Evolutionary conservation across 225 moss, liverwort and hornwort species (phyloP).

Genomic region (Pseudoscleropodium purum): DNA sequence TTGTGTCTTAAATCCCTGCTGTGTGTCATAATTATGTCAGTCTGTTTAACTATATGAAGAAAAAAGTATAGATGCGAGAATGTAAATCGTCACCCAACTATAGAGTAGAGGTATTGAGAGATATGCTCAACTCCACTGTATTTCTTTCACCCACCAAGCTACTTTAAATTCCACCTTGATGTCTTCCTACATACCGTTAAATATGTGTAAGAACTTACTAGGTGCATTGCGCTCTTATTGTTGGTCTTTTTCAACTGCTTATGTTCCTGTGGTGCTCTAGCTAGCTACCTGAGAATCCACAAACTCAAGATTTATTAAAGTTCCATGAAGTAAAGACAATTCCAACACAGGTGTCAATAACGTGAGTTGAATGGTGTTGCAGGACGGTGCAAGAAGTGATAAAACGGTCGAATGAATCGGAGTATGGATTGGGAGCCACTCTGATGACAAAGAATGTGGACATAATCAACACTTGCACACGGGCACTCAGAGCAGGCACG

Average conservation of each 20-base stretch:
- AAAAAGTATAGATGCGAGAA: not conserved
- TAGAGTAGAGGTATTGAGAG: not conserved
- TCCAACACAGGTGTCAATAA: not conserved
- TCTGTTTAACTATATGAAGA: not conserved
- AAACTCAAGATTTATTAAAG: not conserved
- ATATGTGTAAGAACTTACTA: too few relatives aligned
- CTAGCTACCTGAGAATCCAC: not conserved
- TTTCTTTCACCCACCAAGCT: not conserved
- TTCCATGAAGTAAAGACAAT: not conserved
- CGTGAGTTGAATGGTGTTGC: not conserved
- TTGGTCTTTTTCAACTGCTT: not conserved
- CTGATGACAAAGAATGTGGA: slow-evolving; percentile 49
- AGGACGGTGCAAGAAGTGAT: slow-evolving; percentile 56
- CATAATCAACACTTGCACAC: slow-evolving; percentile 21
- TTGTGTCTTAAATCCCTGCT: too few relatives aligned
- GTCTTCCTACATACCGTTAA: not conserved
- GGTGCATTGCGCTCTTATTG: too few relatives aligned
- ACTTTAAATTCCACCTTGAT: not conserved
- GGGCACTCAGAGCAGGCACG: slow-evolving; percentile 38
- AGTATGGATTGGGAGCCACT: slow-evolving; percentile 41
- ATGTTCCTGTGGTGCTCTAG: not conserved
- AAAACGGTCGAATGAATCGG: slow-evolving; percentile 23
- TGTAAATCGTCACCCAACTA: not conserved
- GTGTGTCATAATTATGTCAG: not conserved
- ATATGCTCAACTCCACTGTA: not conserved